phyloP scores from a whole-genome alignment of 352 stramenopile species.

The Aphanomyces cochlioides region DNA sequence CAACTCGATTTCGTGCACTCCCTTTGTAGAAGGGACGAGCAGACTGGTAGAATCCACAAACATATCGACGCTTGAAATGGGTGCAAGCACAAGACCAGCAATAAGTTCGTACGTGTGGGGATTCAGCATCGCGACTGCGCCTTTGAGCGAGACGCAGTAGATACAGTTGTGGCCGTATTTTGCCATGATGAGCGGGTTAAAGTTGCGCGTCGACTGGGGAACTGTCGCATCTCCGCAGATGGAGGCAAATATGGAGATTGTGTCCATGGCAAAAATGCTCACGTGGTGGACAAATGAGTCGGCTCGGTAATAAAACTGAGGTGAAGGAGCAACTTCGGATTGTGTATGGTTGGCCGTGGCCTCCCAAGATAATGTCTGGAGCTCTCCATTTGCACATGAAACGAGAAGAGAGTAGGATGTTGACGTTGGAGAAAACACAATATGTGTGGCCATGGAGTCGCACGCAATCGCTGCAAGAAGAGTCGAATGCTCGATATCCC shows the following conservation, averaged over 20 bases:
- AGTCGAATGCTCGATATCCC: slow-evolving; percentile 12
- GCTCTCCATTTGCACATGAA: slow-evolving; percentile 5
- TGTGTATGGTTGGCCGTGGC: background rate
- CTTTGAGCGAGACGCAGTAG: slow-evolving; percentile 68
- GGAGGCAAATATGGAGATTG: background rate
- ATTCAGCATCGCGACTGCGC: slow-evolving; percentile 56
- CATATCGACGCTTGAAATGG: slow-evolving; percentile 67
- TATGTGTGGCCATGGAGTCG: slow-evolving; percentile 26
- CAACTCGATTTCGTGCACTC: slow-evolving; percentile 61
- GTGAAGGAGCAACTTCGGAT: background rate
- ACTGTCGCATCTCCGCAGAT: background rate
- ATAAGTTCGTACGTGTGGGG: slow-evolving; percentile 47
- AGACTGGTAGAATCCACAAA: slow-evolving; percentile 56
- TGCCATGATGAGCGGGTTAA: slow-evolving; percentile 12
- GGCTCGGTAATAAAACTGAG: background rate
- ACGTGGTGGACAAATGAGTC: background rate
- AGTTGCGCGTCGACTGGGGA: slow-evolving; percentile 14
- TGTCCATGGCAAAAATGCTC: slow-evolving; percentile 12
- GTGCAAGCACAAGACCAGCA: slow-evolving; percentile 41
- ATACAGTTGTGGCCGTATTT: slow-evolving; percentile 33
- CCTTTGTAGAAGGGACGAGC: slow-evolving; percentile 65
- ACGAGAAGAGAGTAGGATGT: background rate
- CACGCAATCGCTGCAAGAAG: slow-evolving; percentile 17
- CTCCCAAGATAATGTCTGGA: slow-evolving; percentile 1
- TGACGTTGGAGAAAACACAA: slow-evolving; percentile 14